phyloP scores from a whole-genome alignment of 176 grass and related monocot genomes.

The Elaeis guineensis region DNA sequence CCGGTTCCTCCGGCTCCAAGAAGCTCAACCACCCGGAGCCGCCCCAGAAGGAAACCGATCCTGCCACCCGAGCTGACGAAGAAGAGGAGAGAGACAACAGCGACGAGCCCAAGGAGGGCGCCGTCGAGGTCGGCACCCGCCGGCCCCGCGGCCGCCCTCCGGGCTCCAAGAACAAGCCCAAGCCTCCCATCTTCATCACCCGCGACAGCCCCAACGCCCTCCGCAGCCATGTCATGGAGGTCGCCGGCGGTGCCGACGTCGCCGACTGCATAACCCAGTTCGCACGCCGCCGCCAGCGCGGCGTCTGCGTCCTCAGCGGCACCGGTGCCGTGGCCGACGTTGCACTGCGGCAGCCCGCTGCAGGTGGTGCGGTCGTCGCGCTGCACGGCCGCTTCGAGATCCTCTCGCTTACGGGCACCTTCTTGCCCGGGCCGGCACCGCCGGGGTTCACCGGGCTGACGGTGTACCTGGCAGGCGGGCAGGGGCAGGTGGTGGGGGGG shows the following conservation, averaged over 20 bases:
- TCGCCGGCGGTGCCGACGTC: conserved; percentile 39
- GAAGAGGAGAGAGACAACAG: background rate
- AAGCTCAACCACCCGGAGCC: background rate
- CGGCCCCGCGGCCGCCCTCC: conserved; percentile 39
- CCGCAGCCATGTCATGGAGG: conserved; percentile 53
- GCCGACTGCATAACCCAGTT: conserved; percentile 43
- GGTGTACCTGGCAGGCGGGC: conserved; percentile 37
- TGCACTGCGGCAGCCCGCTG: conserved; percentile 30
- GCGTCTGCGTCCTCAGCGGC: conserved; percentile 48
- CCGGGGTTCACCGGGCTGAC: conserved; percentile 34
- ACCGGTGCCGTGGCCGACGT: conserved; percentile 41
- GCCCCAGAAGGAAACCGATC: too few relatives aligned
- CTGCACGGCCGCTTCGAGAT: conserved; percentile 52
- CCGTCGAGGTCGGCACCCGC: conserved; percentile 11
- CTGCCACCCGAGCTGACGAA: background rate
- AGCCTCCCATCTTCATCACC: conserved; percentile 47
- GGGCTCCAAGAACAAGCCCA: conserved; percentile 61
- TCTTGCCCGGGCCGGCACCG: conserved; percentile 39
- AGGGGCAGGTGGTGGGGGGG: conserved; percentile 42
- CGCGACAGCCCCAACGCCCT: conserved; percentile 56
- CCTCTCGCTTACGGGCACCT: conserved; percentile 41
- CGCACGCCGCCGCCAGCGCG: conserved; percentile 39
- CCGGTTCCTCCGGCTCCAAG: background rate
- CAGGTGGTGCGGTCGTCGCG: conserved; percentile 14
- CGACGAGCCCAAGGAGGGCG: conserved; percentile 14